Percentiles rank a stretch among this genome's conserved stretches.
phyloP scores from a whole-genome alignment of 306 rosid species.

The Carpinus viminea region DNA sequence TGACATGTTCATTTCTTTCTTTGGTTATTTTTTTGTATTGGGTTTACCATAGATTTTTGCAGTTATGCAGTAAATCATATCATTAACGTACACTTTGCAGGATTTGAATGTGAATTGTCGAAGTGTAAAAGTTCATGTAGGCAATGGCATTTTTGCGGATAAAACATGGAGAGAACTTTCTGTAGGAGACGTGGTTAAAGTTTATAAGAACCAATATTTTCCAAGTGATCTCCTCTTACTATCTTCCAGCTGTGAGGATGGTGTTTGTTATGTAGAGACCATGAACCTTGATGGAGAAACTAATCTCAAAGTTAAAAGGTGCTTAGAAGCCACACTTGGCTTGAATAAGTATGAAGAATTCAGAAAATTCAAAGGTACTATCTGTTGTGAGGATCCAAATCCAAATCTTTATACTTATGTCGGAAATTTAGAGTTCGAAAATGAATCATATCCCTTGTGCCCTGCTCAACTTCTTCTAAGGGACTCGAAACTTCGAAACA shows the following conservation, averaged over 20 bases:
- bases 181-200: slow-evolving; percentile 33
- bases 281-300: slow-evolving; percentile 50
- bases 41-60: too few species aligned
- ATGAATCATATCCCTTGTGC: too few species aligned
- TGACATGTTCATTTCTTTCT: too few species aligned
- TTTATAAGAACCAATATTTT: slow-evolving; percentile 32
- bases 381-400: slow-evolving; percentile 44
- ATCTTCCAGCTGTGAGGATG: slow-evolving; percentile 34
- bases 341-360: slow-evolving; percentile 19
- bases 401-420: slow-evolving; percentile 36
- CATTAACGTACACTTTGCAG: neutral
- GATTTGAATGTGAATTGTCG: too few species aligned
- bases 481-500: too few species aligned
- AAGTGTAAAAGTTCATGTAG: slow-evolving; percentile 14
- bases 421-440: slow-evolving; percentile 23
- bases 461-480: too few species aligned
- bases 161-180: slow-evolving; percentile 28
- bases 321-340: slow-evolving; percentile 28
- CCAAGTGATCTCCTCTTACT: slow-evolving; percentile 41
- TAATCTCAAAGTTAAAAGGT: slow-evolving; percentile 35
- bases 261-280: slow-evolving; percentile 37
- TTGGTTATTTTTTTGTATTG: too few species aligned
- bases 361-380: slow-evolving; percentile 8
- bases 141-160: slow-evolving; percentile 6
- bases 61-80: too few species aligned